These are phyloP conservation scores for Geotrichum restrictum DNA, from an alignment of 1,139 yeast species.

Conservation along the genomic window DNA sequence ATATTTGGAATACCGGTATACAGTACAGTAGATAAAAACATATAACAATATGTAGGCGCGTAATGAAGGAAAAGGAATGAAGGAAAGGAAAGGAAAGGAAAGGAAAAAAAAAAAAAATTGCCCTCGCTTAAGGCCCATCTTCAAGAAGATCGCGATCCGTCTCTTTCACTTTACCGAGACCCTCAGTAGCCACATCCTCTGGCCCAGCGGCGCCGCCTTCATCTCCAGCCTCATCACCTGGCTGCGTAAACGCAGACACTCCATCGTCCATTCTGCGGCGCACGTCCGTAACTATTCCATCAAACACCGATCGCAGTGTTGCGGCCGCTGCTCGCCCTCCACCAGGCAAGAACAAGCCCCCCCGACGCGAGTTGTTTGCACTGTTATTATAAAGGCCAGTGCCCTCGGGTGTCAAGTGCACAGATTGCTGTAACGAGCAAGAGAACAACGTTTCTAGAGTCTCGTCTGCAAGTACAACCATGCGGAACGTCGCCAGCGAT, in stretches of 20 bases:
- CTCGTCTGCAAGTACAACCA: conserved; percentile 92
- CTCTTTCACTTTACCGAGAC: conserved; percentile 35
- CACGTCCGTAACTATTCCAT: conserved; percentile 85
- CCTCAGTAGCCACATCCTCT: conserved; percentile 35
- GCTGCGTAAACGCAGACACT: conserved; percentile 25
- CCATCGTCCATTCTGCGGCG: conserved; percentile 75
- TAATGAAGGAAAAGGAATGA: too few species aligned
- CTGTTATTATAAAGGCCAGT: conserved; percentile 33
- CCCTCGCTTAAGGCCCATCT: conserved; percentile 19
- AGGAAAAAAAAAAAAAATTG: conserved; percentile 12
- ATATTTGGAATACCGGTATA: too few species aligned
- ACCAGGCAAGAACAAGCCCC: conserved; percentile 23
- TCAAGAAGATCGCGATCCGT: conserved; percentile 41
- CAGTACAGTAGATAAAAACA: too few species aligned
- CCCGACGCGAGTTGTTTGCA: conserved; percentile 2
- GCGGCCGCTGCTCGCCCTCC: conserved; percentile 38
- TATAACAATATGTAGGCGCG: too few species aligned
- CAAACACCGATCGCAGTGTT: conserved; percentile 81
- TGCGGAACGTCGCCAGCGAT: conserved; percentile 84
- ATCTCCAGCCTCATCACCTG: conserved; percentile 14
- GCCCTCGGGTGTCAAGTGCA: conserved; percentile 56
- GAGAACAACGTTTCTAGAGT: conserved; percentile 83
- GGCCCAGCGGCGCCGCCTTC: conserved; percentile 27
- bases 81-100: not conserved
- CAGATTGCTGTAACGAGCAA: conserved; percentile 57